A percentile compares a stretch with the other conserved stretches of the same genome.
Evolutionary conservation across 768 basidiomycete genomes (phyloP).

Genomic region (Boletus vermiculosoides): DNA sequence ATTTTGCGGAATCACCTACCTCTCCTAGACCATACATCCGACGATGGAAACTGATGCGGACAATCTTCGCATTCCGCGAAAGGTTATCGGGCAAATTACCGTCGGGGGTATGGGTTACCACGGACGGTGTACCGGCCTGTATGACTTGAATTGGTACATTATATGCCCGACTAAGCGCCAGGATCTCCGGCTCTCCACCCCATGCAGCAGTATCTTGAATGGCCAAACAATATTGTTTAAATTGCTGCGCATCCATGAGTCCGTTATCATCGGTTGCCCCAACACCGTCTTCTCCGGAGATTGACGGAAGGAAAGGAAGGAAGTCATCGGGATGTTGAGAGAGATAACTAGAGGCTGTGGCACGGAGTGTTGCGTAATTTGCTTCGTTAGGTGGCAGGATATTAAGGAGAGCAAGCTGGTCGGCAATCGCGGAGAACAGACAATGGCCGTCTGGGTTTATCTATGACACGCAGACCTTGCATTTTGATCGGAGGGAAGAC

Average conservation of each 20-base stretch:
- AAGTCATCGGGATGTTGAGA: slow-evolving; percentile 84
- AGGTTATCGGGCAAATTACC: slow-evolving; percentile 31
- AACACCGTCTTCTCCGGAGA: slow-evolving; percentile 64
- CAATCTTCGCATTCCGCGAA: slow-evolving; percentile 38
- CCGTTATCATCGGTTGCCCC: slow-evolving; percentile 60
- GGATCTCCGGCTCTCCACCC: slow-evolving; percentile 98
- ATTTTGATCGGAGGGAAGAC: not conserved
- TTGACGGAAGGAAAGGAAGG: slow-evolving; percentile 84
- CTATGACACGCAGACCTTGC: slow-evolving; percentile 39
- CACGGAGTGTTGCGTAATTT: slow-evolving; percentile 59
- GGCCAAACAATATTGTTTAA: slow-evolving; percentile 69
- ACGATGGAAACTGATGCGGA: slow-evolving; percentile 88
- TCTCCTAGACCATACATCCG: slow-evolving; percentile 95
- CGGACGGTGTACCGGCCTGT: slow-evolving; percentile 74
- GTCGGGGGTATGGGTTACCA: slow-evolving; percentile 78
- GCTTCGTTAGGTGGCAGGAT: slow-evolving; percentile 58
- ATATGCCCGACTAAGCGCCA: slow-evolving; percentile 80
- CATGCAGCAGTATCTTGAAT: slow-evolving; percentile 86
- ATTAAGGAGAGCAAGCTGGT: slow-evolving; percentile 79
- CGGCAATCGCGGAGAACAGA: slow-evolving; percentile 90
- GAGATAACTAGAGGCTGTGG: slow-evolving; percentile 78
- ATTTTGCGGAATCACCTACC: slow-evolving; percentile 46
- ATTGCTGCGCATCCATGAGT: slow-evolving; percentile 66
- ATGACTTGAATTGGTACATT: slow-evolving; percentile 88
- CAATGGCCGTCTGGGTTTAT: slow-evolving; percentile 96